Evolutionary conservation across 495 filamentous ascomycete species (phyloP).

Genomic region (Aspergillus funiculosus): DNA sequence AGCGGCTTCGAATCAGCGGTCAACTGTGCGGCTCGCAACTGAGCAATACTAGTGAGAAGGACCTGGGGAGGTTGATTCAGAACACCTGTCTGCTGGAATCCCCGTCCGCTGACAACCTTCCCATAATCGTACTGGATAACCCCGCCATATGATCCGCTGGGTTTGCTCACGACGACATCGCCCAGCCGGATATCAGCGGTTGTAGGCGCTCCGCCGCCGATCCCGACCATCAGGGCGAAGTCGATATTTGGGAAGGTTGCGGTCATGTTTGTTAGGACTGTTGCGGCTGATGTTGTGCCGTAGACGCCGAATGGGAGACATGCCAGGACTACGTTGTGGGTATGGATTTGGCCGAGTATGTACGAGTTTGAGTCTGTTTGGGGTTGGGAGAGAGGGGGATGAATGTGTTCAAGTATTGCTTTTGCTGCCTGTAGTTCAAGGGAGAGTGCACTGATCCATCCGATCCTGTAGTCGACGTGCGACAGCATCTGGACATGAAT

Average conservation of each 20-base stretch:
- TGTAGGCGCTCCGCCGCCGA: slow-evolving; percentile 32
- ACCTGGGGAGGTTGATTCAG: slow-evolving; percentile 31
- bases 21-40: slow-evolving; percentile 16
- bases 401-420: slow-evolving; percentile 27
- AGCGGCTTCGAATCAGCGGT: neutral
- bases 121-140: slow-evolving; percentile 39
- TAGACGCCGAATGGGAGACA: slow-evolving; percentile 25
- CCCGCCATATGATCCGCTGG: slow-evolving; percentile 17
- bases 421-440: slow-evolving; percentile 28
- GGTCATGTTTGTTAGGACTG: slow-evolving; percentile 20
- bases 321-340: slow-evolving; percentile 33
- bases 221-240: slow-evolving; percentile 31
- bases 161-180: slow-evolving; percentile 33
- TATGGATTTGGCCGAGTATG: slow-evolving; percentile 25
- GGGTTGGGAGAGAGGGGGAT: slow-evolving; percentile 16
- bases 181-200: slow-evolving; percentile 29
- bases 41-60: slow-evolving; percentile 25
- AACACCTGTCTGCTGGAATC: slow-evolving; percentile 30
- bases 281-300: slow-evolving; percentile 26
- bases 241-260: slow-evolving; percentile 21
- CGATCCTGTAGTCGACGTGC: slow-evolving; percentile 24
- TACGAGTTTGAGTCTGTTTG: slow-evolving; percentile 28
- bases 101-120: slow-evolving; percentile 24
- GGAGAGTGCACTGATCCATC: slow-evolving; percentile 33
- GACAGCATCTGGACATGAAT: too few species aligned